phyloP scores from a whole-genome alignment of 805 yeast species.

The Lachancea thermotolerans region DNA sequence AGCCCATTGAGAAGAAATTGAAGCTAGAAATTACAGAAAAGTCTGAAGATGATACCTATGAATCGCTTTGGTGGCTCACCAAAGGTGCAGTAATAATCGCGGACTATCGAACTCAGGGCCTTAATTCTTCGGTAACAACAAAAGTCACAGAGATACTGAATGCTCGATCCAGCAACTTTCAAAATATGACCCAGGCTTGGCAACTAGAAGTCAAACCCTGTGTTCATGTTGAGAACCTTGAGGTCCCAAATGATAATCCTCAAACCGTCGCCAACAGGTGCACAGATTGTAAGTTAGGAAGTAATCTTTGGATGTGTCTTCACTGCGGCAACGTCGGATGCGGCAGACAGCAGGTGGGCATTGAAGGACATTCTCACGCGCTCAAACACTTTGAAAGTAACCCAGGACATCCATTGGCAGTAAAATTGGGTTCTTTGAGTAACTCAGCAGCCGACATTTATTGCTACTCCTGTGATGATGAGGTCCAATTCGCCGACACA shows the following conservation, averaged over 20 bases:
- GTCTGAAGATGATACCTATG: slow-evolving; percentile 27
- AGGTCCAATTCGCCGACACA: slow-evolving; percentile 64
- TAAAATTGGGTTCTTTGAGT: slow-evolving; percentile 84
- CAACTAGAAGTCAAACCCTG: slow-evolving; percentile 81
- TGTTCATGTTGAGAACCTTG: slow-evolving; percentile 61
- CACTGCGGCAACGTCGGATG: slow-evolving; percentile 90
- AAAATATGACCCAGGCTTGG: slow-evolving; percentile 80
- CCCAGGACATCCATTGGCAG: slow-evolving; percentile 70
- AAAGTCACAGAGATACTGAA: slow-evolving; percentile 21
- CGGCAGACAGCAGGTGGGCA: slow-evolving; percentile 90
- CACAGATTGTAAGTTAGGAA: slow-evolving; percentile 52
- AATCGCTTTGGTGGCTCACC: slow-evolving; percentile 22
- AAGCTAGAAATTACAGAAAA: slow-evolving; percentile 28
- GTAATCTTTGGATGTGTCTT: slow-evolving; percentile 89
- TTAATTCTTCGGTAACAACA: slow-evolving; percentile 1
- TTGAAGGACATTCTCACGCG: slow-evolving; percentile 93
- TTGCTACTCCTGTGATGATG: slow-evolving; percentile 87
- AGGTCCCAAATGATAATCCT: slow-evolving; percentile 20
- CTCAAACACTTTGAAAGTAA: slow-evolving; percentile 52
- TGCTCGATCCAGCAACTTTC: slow-evolving; percentile 24
- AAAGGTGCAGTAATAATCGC: slow-evolving; percentile 18
- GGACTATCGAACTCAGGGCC: slow-evolving; percentile 1
- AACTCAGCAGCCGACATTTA: slow-evolving; percentile 70
- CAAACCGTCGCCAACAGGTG: slow-evolving; percentile 40
- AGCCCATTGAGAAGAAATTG: slow-evolving; percentile 23